Evolutionary conservation across 805 yeast genomes (phyloP), one percentile per base, ranked within the genome.

Genomic region (Hanseniaspora vineae): DNA sequence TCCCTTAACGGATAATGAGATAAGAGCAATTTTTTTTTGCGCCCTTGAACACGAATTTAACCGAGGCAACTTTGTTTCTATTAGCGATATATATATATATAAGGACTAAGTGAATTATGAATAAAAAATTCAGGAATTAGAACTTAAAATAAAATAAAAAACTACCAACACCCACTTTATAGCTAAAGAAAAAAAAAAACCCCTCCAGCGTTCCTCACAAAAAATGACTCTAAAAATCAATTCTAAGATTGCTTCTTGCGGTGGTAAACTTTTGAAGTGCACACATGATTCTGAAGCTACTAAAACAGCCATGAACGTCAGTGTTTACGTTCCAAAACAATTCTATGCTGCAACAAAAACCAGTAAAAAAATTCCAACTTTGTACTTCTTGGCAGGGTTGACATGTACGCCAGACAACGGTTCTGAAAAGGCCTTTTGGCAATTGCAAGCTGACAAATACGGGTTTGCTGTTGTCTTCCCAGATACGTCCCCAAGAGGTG

Each of bases 401-500:
- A 86, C 97, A 0, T 90, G 97, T 63, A 80, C 95, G 1, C 96
- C 96, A 44, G 79, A 85, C 67, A 92, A 89, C 61, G 95, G 94
- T 47, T 73, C 89, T 10, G 97, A 92, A 62, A 92, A 92, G 72
- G 95, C 96, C 1, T 85, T 81, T 55, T 75, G 89, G 70, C 90
- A 81, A 56, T 76, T 80, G 49, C 81, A 80, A 60, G 95, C 95
- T 8, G 77, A 80, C 54, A 74, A 83, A 58, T 78, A 79, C 58
- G 94, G 94, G 4, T 81, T 90, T 62, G 95, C 95, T 0, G 67
- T 90, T 15, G 87, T 90, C 1, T 89, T 84, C 64, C 97, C 98
- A 17, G 98, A 90, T 65, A 92, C 98, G 3, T 89, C 97, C 9
- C 97, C 98, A 47, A 77, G 97, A 54, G 78, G 81, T 13, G 71